A percentile compares a stretch with the other conserved stretches of the same genome.
Evolutionary conservation across 768 basidiomycete species (phyloP).

Genomic region (Rubroboletus satanas): DNA sequence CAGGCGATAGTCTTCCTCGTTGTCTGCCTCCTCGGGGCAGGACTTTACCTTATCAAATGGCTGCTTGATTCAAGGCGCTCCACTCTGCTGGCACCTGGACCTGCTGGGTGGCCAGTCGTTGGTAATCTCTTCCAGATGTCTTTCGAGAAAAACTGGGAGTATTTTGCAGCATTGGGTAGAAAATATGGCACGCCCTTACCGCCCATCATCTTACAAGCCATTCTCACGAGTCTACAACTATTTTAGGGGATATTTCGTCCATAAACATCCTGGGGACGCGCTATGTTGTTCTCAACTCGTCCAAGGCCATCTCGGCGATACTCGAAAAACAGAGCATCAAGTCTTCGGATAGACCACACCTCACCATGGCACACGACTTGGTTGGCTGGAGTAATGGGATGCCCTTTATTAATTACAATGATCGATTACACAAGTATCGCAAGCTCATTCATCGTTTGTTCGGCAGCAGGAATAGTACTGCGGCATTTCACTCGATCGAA

Average conservation of each 20-base stretch:
- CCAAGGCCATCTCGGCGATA: constrained; percentile 43
- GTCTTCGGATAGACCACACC: constrained; percentile 36
- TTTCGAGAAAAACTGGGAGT: constrained; percentile 45
- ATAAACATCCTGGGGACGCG: constrained; percentile 40
- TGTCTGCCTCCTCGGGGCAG: constrained; percentile 17
- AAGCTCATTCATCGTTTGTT: constrained; percentile 8
- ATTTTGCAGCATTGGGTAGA: constrained; percentile 50
- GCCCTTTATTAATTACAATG: constrained; percentile 7
- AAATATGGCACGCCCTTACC: constrained; percentile 40
- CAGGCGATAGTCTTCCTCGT: background rate
- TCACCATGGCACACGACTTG: constrained; percentile 15
- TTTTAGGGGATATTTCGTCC: constrained; percentile 18
- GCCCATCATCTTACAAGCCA: background rate
- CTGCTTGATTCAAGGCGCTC: background rate
- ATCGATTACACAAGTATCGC: constrained; percentile 15
- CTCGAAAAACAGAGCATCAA: constrained; percentile 53
- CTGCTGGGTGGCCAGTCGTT: constrained; percentile 37
- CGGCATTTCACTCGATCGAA: constrained; percentile 10
- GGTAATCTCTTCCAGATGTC: constrained; percentile 57
- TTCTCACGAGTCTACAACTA: constrained; percentile 19
- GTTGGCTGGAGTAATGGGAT: constrained; percentile 12
- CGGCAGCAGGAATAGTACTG: constrained; percentile 10
- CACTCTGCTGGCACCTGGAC: constrained; percentile 18
- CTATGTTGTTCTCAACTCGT: constrained; percentile 48
- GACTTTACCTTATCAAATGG: constrained; percentile 3